phyloP scores from a whole-genome alignment of 2,329 filamentous ascomycete genomes.

The Dothistroma pini region DNA sequence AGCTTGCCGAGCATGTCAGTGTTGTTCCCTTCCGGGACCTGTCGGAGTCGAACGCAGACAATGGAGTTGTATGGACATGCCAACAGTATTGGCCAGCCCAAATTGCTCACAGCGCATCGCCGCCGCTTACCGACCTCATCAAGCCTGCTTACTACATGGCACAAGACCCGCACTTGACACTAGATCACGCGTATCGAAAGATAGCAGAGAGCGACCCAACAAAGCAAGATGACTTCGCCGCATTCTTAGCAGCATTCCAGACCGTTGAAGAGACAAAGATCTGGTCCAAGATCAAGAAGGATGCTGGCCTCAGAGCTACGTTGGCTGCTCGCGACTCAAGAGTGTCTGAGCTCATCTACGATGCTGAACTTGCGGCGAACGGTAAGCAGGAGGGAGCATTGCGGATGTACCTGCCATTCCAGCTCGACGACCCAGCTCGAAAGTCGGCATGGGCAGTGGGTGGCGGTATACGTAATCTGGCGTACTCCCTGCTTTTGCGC shows the following conservation, averaged over 20 bases:
- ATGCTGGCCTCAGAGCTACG: conserved; percentile 2
- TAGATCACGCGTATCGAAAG: conserved; percentile 24
- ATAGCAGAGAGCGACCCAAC: conserved; percentile 1
- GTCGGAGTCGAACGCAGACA: conserved; percentile 30
- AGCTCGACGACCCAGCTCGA: conserved; percentile 49
- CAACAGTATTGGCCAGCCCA: conserved; percentile 40
- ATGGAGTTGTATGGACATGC: conserved; percentile 29
- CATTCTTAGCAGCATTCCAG: conserved; percentile 15
- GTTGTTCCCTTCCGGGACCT: conserved; percentile 69
- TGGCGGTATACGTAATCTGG: conserved; percentile 35
- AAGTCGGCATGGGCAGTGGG: conserved; percentile 44
- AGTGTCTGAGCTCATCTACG: conserved; percentile 45
- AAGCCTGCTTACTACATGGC: conserved; percentile 42
- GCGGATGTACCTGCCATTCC: conserved; percentile 61
- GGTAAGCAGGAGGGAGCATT: conserved; percentile 25
- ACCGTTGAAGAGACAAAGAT: conserved; percentile 5
- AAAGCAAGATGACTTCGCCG: conserved; percentile 8
- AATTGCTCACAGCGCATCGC: conserved; percentile 44
- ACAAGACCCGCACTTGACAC: conserved; percentile 31
- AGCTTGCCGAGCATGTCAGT: conserved; percentile 58
- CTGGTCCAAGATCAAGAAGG: conserved; percentile 8
- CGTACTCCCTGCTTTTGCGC: conserved; percentile 38
- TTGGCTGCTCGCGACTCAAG: conserved; percentile 15
- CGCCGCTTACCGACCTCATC: conserved; percentile 29
- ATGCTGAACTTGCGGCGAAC: conserved; percentile 33